phyloP scores from a whole-genome alignment of 306 rosid species.

The Pueraria montana region DNA sequence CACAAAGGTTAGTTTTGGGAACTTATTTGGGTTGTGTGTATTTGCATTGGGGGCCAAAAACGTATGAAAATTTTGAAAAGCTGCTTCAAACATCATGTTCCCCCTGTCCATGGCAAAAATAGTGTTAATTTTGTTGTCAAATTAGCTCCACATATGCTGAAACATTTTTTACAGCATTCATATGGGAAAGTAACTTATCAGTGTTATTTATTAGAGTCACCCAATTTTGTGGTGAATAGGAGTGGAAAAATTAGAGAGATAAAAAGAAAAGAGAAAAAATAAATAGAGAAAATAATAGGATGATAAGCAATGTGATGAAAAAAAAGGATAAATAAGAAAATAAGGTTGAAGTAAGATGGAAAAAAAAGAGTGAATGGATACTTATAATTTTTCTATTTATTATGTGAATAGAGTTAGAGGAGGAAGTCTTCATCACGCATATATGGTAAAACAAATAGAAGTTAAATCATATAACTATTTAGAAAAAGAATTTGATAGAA shows the following conservation, averaged over 20 bases:
- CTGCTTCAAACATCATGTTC: background rate
- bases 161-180: too few species aligned
- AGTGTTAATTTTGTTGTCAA: background rate
- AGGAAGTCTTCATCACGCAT: too few species aligned
- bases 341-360: too few species aligned
- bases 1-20: background rate
- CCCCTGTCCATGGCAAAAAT: background rate
- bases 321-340: too few species aligned
- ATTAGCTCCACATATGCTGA: background rate
- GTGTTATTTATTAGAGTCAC: too few species aligned
- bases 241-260: too few species aligned
- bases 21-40: background rate
- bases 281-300: too few species aligned
- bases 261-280: too few species aligned
- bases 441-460: background rate
- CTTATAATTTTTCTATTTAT: background rate
- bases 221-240: too few species aligned
- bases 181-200: too few species aligned
- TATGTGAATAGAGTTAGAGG: background rate
- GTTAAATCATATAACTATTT: background rate
- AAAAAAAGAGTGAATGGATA: too few species aligned
- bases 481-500: background rate
- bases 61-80: background rate
- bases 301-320: too few species aligned
- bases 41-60: background rate